These are phyloP conservation scores for Striga asiatica DNA, from an alignment of 257 asterid species.

Conservation along the genomic window DNA sequence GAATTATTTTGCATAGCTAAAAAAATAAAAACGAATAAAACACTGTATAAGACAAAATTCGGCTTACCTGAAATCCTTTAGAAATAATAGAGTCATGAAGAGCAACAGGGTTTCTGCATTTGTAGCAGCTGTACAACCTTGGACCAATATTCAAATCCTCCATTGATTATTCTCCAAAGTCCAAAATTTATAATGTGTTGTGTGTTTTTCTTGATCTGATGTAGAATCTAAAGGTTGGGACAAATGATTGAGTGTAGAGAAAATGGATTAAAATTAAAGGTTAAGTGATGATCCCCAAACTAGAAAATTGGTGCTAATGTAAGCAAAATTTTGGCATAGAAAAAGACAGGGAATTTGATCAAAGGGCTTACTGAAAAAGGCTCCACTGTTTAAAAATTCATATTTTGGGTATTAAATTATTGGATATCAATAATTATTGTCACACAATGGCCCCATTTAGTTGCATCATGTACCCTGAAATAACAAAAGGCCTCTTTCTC, in stretches of 20 bases:
- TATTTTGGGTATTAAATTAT: background rate
- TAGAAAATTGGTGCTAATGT: no score
- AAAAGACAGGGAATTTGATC: no score
- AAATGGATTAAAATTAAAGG: no score
- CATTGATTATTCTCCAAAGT: constrained; percentile 11
- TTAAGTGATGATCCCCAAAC: no score
- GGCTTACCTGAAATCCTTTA: constrained; percentile 38
- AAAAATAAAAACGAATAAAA: no score
- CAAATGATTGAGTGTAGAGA: background rate
- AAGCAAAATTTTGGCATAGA: no score
- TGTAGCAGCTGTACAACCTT: constrained; percentile 52
- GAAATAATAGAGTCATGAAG: constrained; percentile 49
- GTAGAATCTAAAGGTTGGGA: constrained; percentile 7
- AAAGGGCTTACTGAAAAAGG: no score
- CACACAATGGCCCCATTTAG: constrained; percentile 17
- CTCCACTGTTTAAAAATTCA: background rate
- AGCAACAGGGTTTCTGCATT: constrained; percentile 50
- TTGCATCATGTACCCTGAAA: background rate
- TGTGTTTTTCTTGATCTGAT: constrained; percentile 7
- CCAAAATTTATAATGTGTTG: background rate
- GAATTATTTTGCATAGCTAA: no score
- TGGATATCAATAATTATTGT: constrained; percentile 4
- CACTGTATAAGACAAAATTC: no score
- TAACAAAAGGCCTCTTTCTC: no score
- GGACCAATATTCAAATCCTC: constrained; percentile 25